Evolutionary conservation across 345 rosid species (phyloP).

Genomic region (Fremontodendron californicum): DNA sequence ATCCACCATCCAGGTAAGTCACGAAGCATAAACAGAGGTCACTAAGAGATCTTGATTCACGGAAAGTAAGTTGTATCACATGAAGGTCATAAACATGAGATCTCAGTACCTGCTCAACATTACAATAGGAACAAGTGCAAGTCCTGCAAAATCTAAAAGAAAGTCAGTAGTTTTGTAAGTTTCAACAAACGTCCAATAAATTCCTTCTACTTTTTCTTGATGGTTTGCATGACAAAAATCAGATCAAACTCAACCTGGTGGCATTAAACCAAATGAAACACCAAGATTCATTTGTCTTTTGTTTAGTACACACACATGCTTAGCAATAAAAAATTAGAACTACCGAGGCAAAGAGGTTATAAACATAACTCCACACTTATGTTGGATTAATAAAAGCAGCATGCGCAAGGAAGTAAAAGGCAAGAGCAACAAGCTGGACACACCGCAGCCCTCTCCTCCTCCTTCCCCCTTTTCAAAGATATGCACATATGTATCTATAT

Average conservation of each 20-base stretch:
- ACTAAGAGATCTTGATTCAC: background rate
- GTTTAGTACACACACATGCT: background rate
- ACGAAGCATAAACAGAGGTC: background rate
- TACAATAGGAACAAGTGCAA: slow-evolving; percentile 71
- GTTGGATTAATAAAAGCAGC: background rate
- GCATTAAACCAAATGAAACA: background rate
- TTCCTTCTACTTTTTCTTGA: background rate
- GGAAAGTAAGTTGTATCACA: background rate
- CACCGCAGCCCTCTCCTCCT: too few relatives aligned
- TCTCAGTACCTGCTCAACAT: slow-evolving; percentile 69
- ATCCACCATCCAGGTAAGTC: background rate
- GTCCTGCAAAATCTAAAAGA: slow-evolving; percentile 48
- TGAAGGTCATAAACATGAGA: slow-evolving; percentile 4
- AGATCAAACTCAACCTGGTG: slow-evolving; percentile 3
- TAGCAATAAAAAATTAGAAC: background rate
- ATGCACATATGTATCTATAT: background rate
- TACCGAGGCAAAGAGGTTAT: background rate
- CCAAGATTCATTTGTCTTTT: background rate
- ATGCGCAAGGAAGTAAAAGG: background rate
- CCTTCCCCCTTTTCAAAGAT: background rate
- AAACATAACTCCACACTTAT: background rate
- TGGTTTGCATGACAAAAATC: background rate
- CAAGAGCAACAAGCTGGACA: background rate
- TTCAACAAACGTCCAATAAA: background rate
- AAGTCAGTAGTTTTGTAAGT: background rate